Evolutionary conservation across 2,329 filamentous ascomycete genomes (phyloP), one percentile per base, ranked within the genome.

Genomic region (Fusarium pseudonygamai): DNA sequence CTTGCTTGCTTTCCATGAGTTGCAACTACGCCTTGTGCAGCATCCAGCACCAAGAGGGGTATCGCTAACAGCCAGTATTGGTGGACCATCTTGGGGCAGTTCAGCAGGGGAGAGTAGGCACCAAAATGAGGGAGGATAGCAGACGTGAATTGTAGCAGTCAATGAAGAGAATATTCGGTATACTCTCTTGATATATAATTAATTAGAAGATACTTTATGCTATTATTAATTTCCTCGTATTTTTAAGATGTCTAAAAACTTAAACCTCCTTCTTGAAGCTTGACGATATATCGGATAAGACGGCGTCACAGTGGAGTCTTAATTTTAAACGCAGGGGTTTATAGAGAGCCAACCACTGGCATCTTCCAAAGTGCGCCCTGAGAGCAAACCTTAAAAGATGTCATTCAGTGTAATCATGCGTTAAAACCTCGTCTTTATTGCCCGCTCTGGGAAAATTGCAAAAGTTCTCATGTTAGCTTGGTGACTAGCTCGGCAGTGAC

Each of bases 91-190:
- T 39, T 39, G 34, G 28, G 3, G 10, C 16, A 39, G 20, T 14
- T 16, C 5, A 2, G 13, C 8, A 12, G n/a, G n/a, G 16, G 2
- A 15, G 18, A 16, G 32, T 7, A 32, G 28, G 16, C 32, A 52
- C n/a, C 1, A 52, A 12, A 52, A 26, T 37, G 10, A 26, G 18
- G 5, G 0, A 24, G 4, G 13, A 37, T 2, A 4, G 5, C 3
- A 6, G 12, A 24, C 2, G 32, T 26, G 9, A 26, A 6, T 16
- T 37, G 1, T 2, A 1, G n/a, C 7, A 13, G 5, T 22, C 2
- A 18, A n/a, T 9, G 8, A 2, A 39, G 34, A 14, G 22, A 7
- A n/a, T 5, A 28, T 28, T 28, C 26, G 26, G 26, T 28, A 7
- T 40, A 1, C 15, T n/a, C 14, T 22, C 20, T 6, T 39, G 4